Evolutionary conservation across 495 filamentous ascomycete genomes (phyloP).

Genomic region (Penicillium daleae): DNA sequence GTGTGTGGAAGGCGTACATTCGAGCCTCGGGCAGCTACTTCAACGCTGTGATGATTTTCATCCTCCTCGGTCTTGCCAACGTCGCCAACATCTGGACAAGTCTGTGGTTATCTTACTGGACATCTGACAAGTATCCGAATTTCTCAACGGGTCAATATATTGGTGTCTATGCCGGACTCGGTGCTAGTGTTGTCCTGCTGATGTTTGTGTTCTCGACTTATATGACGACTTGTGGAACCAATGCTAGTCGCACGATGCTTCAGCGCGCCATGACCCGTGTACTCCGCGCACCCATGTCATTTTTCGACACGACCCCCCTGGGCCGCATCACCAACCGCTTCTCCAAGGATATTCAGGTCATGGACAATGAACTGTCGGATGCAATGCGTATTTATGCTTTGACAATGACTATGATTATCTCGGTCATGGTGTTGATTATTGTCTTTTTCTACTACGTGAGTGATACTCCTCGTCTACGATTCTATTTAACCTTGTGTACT

Average conservation of each 20-base stretch:
- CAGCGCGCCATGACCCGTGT: constrained; percentile 78
- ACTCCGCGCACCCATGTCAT: constrained; percentile 90
- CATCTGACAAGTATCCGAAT: constrained; percentile 63
- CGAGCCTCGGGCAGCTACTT: constrained; percentile 76
- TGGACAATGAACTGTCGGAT: constrained; percentile 93
- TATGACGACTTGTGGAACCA: constrained; percentile 65
- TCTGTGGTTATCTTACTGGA: constrained; percentile 95
- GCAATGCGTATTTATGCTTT: constrained; percentile 92
- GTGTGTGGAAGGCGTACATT: constrained; percentile 80
- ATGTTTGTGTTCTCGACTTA: constrained; percentile 80
- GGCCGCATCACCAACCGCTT: constrained; percentile 98
- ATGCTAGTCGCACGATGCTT: constrained; percentile 80
- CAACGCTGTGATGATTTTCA: constrained; percentile 65
- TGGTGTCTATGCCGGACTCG: constrained; percentile 82
- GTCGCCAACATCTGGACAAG: constrained; percentile 84
- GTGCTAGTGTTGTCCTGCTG: constrained; percentile 69
- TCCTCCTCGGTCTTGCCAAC: constrained; percentile 71
- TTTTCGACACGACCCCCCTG: constrained; percentile 95
- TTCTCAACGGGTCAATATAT: constrained; percentile 72
- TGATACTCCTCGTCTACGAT: not conserved
- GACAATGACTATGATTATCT: constrained; percentile 75
- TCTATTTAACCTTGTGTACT: not conserved
- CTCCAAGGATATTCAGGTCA: constrained; percentile 90
- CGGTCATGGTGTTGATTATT: constrained; percentile 86
- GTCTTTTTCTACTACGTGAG: constrained; percentile 82